Evolutionary conservation across 495 filamentous ascomycete genomes (phyloP), one percentile per base, ranked within the genome.

Genomic region (Cudoniella acicularis): DNA sequence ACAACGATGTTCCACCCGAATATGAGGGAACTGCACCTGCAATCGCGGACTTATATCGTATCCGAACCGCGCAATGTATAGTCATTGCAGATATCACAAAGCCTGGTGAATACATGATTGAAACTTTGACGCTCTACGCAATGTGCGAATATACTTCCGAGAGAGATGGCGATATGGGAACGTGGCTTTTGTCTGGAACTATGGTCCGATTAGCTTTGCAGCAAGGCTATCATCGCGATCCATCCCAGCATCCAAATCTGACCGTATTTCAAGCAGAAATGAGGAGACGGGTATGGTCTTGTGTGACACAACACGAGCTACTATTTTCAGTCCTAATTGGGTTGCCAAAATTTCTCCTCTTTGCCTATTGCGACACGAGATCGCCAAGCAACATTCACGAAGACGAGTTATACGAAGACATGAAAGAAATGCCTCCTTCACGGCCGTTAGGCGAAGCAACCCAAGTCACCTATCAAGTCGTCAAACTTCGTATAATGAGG

Each of bases 171-270:
- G 76, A 78, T 57, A 76, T 73, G 54, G 75, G 78, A 41, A 72
- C 75, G 52, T 83, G 78, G 63, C 64, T 84, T 1, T 60, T 80
- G 4, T 72, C 74, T 0, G 77, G 78, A 16, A 71, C 72, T 3
- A 65, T 75, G 46, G 71, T 82, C 22, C 74, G 79, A 10, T 61
- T 85, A 1, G 79, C 83, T 59, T 47, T 83, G 40, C 75, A 76
- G 57, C 78, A 82, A 75, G 83, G 81, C 6, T 75, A 79, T 25
- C 83, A 86, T 59, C 77, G 82, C 18, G 83, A 86, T 48, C 73
- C 77, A 13, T 72, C 66, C 46, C 72, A 73, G 46, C 65, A 77
- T 26, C 67, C 73, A 25, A 72, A 72, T 24, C 79, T 88, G 43
- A 76, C 81, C 0, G 67, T 76, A 0, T 81, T 82, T 48, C 67